Conservation (phyloP, 2,329 filamentous ascomycete species). For the Exophiala calicioides region DNA sequence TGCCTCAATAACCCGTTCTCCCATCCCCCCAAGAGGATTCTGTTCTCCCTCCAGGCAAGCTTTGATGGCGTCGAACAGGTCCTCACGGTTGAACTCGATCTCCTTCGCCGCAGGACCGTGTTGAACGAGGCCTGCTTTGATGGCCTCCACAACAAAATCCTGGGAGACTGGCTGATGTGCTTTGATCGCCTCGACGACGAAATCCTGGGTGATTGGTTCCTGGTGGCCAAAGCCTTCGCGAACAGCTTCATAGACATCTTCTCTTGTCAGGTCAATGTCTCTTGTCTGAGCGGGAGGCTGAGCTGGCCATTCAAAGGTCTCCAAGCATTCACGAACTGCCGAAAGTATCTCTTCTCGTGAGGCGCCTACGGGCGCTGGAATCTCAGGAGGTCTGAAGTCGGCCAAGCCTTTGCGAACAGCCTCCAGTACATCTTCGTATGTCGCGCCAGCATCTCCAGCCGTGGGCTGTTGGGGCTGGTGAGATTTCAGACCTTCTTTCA, state of each 20-base stretch:
- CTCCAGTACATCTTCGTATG: slow-evolving; percentile 79
- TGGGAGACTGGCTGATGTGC: slow-evolving; percentile 42
- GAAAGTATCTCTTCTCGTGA: slow-evolving; percentile 81
- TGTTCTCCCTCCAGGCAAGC: slow-evolving; percentile 57
- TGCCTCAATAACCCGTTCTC: slow-evolving; percentile 61
- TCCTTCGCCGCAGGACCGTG: slow-evolving; percentile 56
- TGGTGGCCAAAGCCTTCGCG: slow-evolving; percentile 56
- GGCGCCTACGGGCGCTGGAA: slow-evolving; percentile 64
- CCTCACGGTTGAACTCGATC: slow-evolving; percentile 56
- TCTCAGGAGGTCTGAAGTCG: slow-evolving; percentile 72
- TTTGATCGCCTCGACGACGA: slow-evolving; percentile 60
- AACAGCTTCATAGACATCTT: slow-evolving; percentile 61
- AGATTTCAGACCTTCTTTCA: slow-evolving; percentile 80
- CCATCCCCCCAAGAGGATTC: slow-evolving; percentile 54
- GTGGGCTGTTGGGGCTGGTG: slow-evolving; percentile 55
- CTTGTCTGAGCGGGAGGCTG: slow-evolving; percentile 31
- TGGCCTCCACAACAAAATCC: slow-evolving; percentile 56
- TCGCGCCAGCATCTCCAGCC: slow-evolving; percentile 58
- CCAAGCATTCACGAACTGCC: slow-evolving; percentile 81
- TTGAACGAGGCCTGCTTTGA: slow-evolving; percentile 59
- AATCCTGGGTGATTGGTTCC: slow-evolving; percentile 35
- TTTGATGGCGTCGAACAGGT: slow-evolving; percentile 61
- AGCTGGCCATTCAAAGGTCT: slow-evolving; percentile 74
- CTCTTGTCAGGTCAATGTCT: slow-evolving; percentile 52
- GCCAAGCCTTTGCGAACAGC: slow-evolving; percentile 85